Evolutionary conservation across 495 filamentous ascomycete species (phyloP), one percentile per base, ranked within the genome.

Genomic region (Penicillium odoratum): DNA sequence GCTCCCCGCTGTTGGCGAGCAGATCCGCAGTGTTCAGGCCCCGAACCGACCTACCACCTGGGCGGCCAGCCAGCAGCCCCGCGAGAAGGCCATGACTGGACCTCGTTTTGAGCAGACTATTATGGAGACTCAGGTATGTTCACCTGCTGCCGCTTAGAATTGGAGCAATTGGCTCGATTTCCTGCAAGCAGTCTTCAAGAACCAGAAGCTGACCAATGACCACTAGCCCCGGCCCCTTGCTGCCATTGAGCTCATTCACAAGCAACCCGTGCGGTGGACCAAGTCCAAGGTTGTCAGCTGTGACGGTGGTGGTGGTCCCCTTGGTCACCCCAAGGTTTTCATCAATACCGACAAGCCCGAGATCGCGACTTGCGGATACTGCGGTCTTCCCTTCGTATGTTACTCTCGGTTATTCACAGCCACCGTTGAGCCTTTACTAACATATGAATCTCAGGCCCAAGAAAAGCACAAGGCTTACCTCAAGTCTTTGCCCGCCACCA

Each of bases 291-390:
- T 90, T 36, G 93, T 95, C 46, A 85, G 84, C 53, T 98, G 94
- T 69, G 92, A 98, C 69, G 94, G 94, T 54, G 94, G 95, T 53
- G 94, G 94, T 58, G 95, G 94, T 18, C 88, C 93, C 51, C 78
- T 90, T 36, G 94, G 94, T 28, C 94, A 98, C 74, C 94, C 94
- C 40, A 82, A 83, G 68, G 88, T 98, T 73, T 98, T 89, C 73
- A 98, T 98, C 82, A 98, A 98, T 74, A 87, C 90, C 62, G 94
- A 98, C 77, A 97, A 97, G 82, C 88, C 94, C 56, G 85, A 97
- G 78, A 96, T 98, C 69, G 84, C 81, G 67, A 81, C 81, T 67
- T 98, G 94, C 79, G 85, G 80, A 57, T 98, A 98, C 78, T 98
- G 94, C 70, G 94, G 94, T n/a, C 68, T 93, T 63, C 94, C 95